Percentiles rank a stretch among this genome's conserved stretches.
phyloP scores from a whole-genome alignment of 2,329 filamentous ascomycete species.

The Lachnellula cervina region DNA sequence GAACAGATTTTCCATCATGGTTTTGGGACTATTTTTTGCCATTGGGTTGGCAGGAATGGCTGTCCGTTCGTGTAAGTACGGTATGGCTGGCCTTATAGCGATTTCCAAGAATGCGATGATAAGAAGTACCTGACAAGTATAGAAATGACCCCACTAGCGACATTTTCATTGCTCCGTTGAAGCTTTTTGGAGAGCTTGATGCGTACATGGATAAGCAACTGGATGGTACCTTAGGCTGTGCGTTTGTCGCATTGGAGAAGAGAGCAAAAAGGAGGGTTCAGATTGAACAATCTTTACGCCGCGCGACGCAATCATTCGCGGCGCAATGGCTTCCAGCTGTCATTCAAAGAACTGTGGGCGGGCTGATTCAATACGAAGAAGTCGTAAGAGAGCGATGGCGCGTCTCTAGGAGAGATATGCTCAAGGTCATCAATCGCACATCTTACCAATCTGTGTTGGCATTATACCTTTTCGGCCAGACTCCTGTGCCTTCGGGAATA shows the following conservation, averaged over 20 bases:
- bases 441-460: not conserved
- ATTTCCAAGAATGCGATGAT: not conserved
- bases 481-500: not conserved
- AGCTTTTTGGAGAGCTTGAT: not conserved
- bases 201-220: not conserved
- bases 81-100: not conserved
- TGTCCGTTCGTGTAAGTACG: conserved; percentile 38
- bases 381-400: not conserved
- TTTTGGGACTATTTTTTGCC: conserved; percentile 39
- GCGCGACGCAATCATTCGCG: not conserved
- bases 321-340: not conserved
- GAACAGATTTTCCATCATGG: conserved; percentile 3
- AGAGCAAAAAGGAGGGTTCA: not conserved
- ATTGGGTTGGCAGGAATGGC: conserved; percentile 39
- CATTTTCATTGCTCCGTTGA: not conserved
- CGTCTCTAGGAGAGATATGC: not conserved
- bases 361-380: not conserved
- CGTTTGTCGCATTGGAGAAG: not conserved
- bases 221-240: not conserved
- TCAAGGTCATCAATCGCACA: not conserved
- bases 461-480: not conserved
- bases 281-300: not conserved
- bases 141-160: not conserved
- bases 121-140: not conserved
- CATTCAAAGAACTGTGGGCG: not conserved